phyloP scores from a whole-genome alignment of 129 eudicot genomes.

The Flaveria bidentis region DNA sequence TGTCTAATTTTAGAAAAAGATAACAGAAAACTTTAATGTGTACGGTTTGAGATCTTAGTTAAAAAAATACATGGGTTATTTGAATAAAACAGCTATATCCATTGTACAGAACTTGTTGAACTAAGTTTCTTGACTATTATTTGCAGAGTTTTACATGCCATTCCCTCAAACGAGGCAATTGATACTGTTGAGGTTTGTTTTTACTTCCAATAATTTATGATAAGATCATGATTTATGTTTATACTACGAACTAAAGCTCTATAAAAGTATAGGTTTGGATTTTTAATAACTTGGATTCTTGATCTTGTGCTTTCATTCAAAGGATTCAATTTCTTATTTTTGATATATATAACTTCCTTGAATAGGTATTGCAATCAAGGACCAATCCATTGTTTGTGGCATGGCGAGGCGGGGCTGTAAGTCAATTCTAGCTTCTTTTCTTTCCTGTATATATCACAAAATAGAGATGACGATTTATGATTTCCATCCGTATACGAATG shows the following conservation, averaged over 20 bases:
- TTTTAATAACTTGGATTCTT: neutral
- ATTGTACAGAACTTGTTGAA: neutral
- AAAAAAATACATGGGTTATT: neutral
- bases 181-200: conserved; percentile 90
- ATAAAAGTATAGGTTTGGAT: neutral
- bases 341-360: neutral
- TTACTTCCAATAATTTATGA: neutral
- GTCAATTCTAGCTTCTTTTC: conserved; percentile 31
- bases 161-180: conserved; percentile 92
- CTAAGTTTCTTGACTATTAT: neutral
- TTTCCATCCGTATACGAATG: neutral
- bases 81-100: neutral
- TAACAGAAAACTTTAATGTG: neutral
- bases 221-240: neutral
- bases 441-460: neutral
- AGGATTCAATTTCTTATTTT: neutral
- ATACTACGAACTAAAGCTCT: neutral
- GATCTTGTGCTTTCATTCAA: neutral
- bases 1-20: neutral
- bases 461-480: neutral
- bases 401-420: conserved; percentile 98
- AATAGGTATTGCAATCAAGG: conserved; percentile 82
- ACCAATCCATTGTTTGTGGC: conserved; percentile 66
- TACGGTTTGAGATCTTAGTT: neutral
- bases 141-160: conserved; percentile 87